A percentile compares a stretch with the other conserved stretches of the same genome.
Conservation (phyloP, 2,329 filamentous ascomycete genomes). For the Piedraia hortae region DNA sequence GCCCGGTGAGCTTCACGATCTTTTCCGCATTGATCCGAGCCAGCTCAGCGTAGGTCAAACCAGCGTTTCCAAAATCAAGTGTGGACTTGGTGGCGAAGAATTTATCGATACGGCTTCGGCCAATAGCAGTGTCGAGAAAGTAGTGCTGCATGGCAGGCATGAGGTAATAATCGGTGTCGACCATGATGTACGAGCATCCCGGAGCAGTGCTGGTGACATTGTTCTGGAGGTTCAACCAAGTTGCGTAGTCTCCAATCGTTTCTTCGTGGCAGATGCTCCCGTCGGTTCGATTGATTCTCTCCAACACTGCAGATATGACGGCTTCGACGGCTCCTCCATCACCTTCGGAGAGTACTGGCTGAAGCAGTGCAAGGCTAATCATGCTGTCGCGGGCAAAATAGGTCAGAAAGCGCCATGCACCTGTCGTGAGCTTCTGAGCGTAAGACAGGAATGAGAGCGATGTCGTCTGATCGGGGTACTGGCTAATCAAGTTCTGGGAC, state of each 20-base stretch:
- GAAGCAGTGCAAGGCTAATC: conserved; percentile 30
- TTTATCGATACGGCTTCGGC: conserved; percentile 13
- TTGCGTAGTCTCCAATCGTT: conserved; percentile 37
- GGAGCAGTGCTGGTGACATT: conserved; percentile 26
- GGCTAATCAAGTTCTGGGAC: conserved; percentile 19
- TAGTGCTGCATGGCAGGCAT: conserved; percentile 31
- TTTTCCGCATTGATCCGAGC: conserved; percentile 26
- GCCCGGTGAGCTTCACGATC: conserved; percentile 27
- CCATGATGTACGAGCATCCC: conserved; percentile 18
- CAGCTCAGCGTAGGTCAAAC: conserved; percentile 26
- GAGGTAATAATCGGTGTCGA: conserved; percentile 35
- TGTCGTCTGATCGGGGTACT: conserved; percentile 21
- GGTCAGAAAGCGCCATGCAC: conserved; percentile 37
- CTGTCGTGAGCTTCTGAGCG: conserved; percentile 32
- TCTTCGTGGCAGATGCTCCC: conserved; percentile 37
- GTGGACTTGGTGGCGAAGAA: conserved; percentile 20
- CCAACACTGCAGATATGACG: conserved; percentile 30
- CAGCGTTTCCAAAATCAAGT: conserved; percentile 23
- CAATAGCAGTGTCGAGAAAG: conserved; percentile 22
- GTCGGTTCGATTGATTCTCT: conserved; percentile 31
- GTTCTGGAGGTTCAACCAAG: conserved; percentile 27
- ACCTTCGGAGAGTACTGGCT: conserved; percentile 28
- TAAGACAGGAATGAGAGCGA: conserved; percentile 37
- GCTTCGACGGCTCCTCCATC: conserved; percentile 30
- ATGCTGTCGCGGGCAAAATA: conserved; percentile 41